Percentiles rank a stretch among this genome's conserved stretches.
Evolutionary conservation across 2,329 filamentous ascomycete genomes (phyloP).

Genomic region (Fusarium sp.): DNA sequence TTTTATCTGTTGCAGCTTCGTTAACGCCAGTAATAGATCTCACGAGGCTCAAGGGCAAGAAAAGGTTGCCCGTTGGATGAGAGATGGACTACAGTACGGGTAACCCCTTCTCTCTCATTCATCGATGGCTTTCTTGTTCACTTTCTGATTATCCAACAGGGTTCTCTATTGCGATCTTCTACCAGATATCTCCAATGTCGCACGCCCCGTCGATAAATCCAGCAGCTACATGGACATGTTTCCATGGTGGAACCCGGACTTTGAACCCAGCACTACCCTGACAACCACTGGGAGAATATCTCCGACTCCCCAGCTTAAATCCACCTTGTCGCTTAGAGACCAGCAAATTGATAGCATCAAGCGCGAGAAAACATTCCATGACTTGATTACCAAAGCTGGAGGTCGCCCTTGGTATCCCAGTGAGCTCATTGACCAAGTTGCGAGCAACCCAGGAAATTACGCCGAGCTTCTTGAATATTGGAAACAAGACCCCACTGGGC

Average conservation of each 20-base stretch:
- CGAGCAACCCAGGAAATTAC: conserved; percentile 18
- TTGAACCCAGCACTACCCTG: conserved; percentile 16
- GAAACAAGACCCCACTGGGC: conserved; percentile 18
- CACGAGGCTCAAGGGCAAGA: conserved; percentile 22
- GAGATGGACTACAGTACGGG: conserved; percentile 36
- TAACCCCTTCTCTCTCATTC: conserved; percentile 7
- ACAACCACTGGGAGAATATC: conserved; percentile 11
- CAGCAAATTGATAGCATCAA: conserved; percentile 11
- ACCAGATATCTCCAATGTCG: conserved; percentile 35
- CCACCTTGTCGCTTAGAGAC: conserved; percentile 15
- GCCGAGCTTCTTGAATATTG: conserved; percentile 35
- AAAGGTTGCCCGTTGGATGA: conserved; percentile 41
- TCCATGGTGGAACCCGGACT: conserved; percentile 24
- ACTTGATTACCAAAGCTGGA: conserved; percentile 32
- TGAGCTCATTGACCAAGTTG: conserved; percentile 30
- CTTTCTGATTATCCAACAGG: conserved; percentile 22
- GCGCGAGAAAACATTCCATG: conserved; percentile 29
- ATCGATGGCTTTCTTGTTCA: conserved; percentile 1
- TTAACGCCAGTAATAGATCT: conserved; percentile 23
- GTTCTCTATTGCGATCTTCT: conserved; percentile 38
- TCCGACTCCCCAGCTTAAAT: neutral
- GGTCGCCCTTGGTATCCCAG: conserved; percentile 44
- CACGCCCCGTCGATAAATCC: conserved; percentile 27
- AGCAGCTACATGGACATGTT: conserved; percentile 28
- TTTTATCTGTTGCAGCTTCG: neutral